Evolutionary conservation across 345 rosid genomes (phyloP).

Genomic region (Geranium brycei): DNA sequence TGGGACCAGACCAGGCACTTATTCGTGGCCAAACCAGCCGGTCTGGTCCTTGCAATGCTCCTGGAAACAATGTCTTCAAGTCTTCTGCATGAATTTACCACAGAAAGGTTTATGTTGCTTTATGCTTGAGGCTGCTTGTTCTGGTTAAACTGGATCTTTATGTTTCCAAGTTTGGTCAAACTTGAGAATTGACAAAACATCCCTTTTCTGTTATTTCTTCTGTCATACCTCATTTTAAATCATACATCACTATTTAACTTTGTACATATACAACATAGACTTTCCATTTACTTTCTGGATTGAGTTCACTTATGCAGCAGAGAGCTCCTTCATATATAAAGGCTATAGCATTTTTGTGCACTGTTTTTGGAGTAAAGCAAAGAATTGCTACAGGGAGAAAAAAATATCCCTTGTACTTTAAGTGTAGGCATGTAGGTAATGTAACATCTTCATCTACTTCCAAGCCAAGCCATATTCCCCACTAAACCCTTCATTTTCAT

Average conservation of each 20-base stretch:
- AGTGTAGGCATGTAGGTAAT: slow-evolving; percentile 53
- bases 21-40: not conserved
- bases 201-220: not conserved
- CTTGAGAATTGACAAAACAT: not conserved
- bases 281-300: not conserved
- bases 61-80: no score
- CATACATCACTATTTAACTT: not conserved
- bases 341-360: slow-evolving; percentile 13
- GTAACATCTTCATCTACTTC: slow-evolving; percentile 62
- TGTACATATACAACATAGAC: not conserved
- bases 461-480: slow-evolving; percentile 71
- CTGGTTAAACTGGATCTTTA: not conserved
- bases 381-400: slow-evolving; percentile 16
- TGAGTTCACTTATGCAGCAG: slow-evolving; percentile 8
- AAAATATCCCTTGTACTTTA: slow-evolving; percentile 70
- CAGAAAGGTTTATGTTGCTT: not conserved
- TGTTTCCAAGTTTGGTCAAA: not conserved
- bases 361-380: slow-evolving; percentile 87
- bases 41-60: slow-evolving; percentile 18
- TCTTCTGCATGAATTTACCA: no score
- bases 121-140: not conserved
- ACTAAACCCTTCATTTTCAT: slow-evolving; percentile 30
- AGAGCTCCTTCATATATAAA: slow-evolving; percentile 10
- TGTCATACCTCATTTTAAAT: not conserved
- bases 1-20: no score